Base-by-base conservation (phyloP, 2,329 filamentous ascomycete species). In the Cryphonectria carpinicola region DNA sequence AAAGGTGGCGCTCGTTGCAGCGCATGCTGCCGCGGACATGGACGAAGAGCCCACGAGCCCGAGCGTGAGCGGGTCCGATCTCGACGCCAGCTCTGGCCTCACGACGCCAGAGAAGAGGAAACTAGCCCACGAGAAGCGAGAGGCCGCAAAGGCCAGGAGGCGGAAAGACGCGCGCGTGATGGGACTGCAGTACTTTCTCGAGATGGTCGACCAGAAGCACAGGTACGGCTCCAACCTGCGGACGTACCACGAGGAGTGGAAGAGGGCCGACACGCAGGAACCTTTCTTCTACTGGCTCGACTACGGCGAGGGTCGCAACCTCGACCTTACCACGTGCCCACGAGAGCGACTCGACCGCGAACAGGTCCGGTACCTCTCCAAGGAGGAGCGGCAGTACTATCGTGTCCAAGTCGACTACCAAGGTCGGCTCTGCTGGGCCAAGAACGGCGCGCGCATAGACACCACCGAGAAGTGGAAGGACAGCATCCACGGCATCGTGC, bases 201-300 rank as follows among this genome's bases (percentile, higher is more conserved):
- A 97, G 76, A 95, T 97, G 92, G 90, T 95, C 10, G 93, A 96
- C 78, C 82, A 90, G 63, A 95, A 97, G 79, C 94, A 98, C 78
- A 89, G 94, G 4, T 97, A 97, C 77, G 95, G 94, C 4, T 92
- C 90, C 68, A 97, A 96, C 75, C 81, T 97, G 66, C 86, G 92
- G 43, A 87, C 88, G 43, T 98, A 97, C 76, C 95, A 98, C 77
- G 88, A 89, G 71, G 89, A 92, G 74, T 98, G 95, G 95, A 94
- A 94, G 79, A 88, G 87, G 72, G 84, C 89, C 1, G 84, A 92
- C 39, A 95, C 93, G 0, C 88, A 89, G 5, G 92, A 97, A 78
- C 97, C 96, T 78, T 98, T 95, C 85, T 97, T 97, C 79, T 95
- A 94, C 81, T 97, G 95, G 94, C 84, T 97, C 1, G 95, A 98